These are phyloP conservation scores for Tylopilus rubrobrunneus DNA, from an alignment of 768 basidiomycete species.

Conservation along the genomic window DNA sequence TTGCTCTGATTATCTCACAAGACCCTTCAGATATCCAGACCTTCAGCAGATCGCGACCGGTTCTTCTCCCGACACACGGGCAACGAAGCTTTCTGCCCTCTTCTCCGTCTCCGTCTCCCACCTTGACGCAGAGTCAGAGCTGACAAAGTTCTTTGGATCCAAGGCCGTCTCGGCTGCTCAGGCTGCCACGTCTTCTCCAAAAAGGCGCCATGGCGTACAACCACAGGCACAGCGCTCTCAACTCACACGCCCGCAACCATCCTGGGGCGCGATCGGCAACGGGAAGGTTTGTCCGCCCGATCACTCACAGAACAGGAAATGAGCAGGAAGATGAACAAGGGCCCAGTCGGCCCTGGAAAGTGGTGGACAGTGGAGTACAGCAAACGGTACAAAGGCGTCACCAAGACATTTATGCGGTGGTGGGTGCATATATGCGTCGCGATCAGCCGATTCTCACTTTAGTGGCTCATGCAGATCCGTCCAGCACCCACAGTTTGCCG, in stretches of 20 bases:
- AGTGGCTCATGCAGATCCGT: conserved; percentile 28
- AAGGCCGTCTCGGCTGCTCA: conserved; percentile 75
- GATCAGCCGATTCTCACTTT: not conserved
- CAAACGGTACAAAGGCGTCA: conserved; percentile 77
- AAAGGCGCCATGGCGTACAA: conserved; percentile 37
- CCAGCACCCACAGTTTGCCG: conserved; percentile 47
- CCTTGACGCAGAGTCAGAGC: conserved; percentile 86
- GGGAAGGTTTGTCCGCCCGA: conserved; percentile 72
- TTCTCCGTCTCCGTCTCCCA: conserved; percentile 76
- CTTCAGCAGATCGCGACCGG: conserved; percentile 36
- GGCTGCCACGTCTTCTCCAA: conserved; percentile 33
- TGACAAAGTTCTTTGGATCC: conserved; percentile 91
- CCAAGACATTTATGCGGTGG: conserved; percentile 84
- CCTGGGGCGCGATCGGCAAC: conserved; percentile 73
- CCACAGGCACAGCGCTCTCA: conserved; percentile 53
- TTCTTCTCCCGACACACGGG: conserved; percentile 25
- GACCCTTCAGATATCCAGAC: conserved; percentile 46
- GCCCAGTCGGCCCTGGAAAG: conserved; percentile 52
- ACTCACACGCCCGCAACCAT: conserved; percentile 70
- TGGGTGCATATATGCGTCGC: conserved; percentile 32
- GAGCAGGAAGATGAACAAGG: conserved; percentile 39
- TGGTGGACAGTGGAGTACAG: conserved; percentile 92
- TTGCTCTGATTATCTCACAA: not conserved
- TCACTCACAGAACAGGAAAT: conserved; percentile 54
- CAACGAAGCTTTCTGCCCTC: conserved; percentile 46